These are phyloP conservation scores for Neolentinus lepideus DNA, from an alignment of 1,284 basidiomycete species.

Conservation along the genomic window DNA sequence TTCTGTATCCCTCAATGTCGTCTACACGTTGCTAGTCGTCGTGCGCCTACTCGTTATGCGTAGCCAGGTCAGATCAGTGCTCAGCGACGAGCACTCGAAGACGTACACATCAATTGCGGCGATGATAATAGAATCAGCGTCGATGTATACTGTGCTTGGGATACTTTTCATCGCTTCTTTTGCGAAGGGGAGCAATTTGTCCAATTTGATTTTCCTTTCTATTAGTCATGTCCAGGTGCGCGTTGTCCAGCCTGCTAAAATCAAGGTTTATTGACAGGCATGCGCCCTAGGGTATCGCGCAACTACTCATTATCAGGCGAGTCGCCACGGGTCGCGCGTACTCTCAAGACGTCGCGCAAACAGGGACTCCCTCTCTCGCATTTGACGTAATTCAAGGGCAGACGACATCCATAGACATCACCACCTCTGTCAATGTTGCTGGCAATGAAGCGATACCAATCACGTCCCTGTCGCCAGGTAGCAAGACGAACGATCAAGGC, in stretches of 20 bases:
- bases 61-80: slow-evolving; percentile 8
- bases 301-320: slow-evolving; percentile 22
- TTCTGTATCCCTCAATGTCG: slow-evolving; percentile 19
- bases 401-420: neutral
- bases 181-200: slow-evolving; percentile 5
- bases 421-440: neutral
- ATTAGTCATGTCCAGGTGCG: slow-evolving; percentile 16
- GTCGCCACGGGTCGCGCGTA: slow-evolving; percentile 15
- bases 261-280: neutral
- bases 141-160: slow-evolving; percentile 18
- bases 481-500: neutral
- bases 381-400: neutral
- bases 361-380: neutral
- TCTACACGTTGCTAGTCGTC: slow-evolving; percentile 22
- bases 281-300: slow-evolving; percentile 17
- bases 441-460: neutral
- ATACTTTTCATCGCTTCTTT: slow-evolving; percentile 18
- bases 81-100: slow-evolving; percentile 15
- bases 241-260: neutral
- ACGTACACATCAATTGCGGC: slow-evolving; percentile 19
- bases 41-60: slow-evolving; percentile 16
- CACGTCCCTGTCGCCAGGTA: neutral
- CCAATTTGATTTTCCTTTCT: neutral
- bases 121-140: slow-evolving; percentile 22
- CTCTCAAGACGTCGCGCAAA: neutral